Percentiles rank a stretch among this genome's conserved stretches.
These are phyloP conservation scores for Furcasterigmium sp. DNA, from an alignment of 2,329 filamentous ascomycete species.

Conservation along the genomic window DNA sequence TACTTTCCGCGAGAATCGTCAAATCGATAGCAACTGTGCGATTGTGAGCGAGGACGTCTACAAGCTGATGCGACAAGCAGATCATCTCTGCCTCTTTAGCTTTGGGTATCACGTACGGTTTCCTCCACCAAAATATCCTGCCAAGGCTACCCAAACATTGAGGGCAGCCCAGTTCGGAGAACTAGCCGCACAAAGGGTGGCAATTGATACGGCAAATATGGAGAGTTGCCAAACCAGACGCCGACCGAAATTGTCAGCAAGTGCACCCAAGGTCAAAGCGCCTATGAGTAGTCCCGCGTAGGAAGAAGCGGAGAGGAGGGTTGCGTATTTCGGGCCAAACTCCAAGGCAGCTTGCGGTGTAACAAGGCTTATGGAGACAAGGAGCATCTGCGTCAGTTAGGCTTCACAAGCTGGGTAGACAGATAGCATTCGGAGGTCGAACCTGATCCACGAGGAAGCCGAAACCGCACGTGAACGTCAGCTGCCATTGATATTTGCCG, in stretches of 20 bases:
- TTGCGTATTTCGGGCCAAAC: conserved; percentile 12
- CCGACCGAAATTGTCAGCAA: conserved; percentile 13
- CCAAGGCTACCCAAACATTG: conserved; percentile 10
- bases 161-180: conserved; percentile 13
- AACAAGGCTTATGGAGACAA: conserved; percentile 14
- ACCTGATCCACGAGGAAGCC: conserved; percentile 16
- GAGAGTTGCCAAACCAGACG: conserved; percentile 13
- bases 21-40: conserved; percentile 16
- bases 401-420: too few species aligned
- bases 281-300: conserved; percentile 13
- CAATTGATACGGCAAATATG: conserved; percentile 13
- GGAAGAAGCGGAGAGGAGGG: conserved; percentile 7
- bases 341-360: conserved; percentile 14
- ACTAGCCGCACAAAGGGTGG: conserved; percentile 8
- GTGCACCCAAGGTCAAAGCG: conserved; percentile 8
- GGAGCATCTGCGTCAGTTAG: conserved; percentile 10
- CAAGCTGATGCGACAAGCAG: too few species aligned
- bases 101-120: conserved; percentile 15
- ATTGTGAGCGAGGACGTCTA: too few species aligned
- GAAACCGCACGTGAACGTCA: conserved; percentile 14
- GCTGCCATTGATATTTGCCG: conserved; percentile 14
- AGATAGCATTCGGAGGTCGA: neutral
- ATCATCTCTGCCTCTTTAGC: too few species aligned
- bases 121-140: conserved; percentile 13
- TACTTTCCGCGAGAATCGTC: conserved; percentile 14